Percentiles rank a stretch among this genome's conserved stretches.
phyloP scores from a whole-genome alignment of 2,329 filamentous ascomycete genomes.

The Emydomyces testavorans region DNA sequence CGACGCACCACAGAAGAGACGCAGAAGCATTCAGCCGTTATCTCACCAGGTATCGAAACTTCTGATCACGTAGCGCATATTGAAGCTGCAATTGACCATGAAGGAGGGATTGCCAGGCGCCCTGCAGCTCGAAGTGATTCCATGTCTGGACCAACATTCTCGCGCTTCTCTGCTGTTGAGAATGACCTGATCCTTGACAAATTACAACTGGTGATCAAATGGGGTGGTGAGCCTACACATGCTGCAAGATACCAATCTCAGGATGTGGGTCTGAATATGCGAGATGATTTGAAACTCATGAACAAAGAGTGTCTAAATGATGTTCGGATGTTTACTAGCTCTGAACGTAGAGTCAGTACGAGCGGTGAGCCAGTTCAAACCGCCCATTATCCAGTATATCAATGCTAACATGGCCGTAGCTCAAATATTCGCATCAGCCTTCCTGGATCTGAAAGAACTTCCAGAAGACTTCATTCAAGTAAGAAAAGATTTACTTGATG shows the following conservation, averaged over 20 bases:
- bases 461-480: conserved; percentile 77
- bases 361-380: conserved; percentile 43
- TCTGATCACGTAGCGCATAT: conserved; percentile 42
- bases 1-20: conserved; percentile 63
- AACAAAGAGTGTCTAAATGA: conserved; percentile 87
- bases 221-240: conserved; percentile 96
- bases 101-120: conserved; percentile 26
- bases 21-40: conserved; percentile 20
- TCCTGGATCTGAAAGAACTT: conserved; percentile 76
- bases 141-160: conserved; percentile 79
- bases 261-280: conserved; percentile 89
- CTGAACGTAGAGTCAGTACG: conserved; percentile 83
- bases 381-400: background rate
- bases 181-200: conserved; percentile 92
- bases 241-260: conserved; percentile 93
- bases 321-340: conserved; percentile 90
- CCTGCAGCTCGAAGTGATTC: conserved; percentile 66
- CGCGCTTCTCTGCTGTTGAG: conserved; percentile 83
- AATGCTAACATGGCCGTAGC: conserved; percentile 36
- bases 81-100: conserved; percentile 18
- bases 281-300: conserved; percentile 84
- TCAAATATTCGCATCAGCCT: conserved; percentile 87
- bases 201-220: conserved; percentile 94
- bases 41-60: conserved; percentile 12
- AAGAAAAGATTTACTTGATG: conserved; percentile 87